A percentile compares a stretch with the other conserved stretches of the same genome.
Evolutionary conservation across 352 stramenopile species (phyloP).

Genomic region (Peronospora belbahrii): DNA sequence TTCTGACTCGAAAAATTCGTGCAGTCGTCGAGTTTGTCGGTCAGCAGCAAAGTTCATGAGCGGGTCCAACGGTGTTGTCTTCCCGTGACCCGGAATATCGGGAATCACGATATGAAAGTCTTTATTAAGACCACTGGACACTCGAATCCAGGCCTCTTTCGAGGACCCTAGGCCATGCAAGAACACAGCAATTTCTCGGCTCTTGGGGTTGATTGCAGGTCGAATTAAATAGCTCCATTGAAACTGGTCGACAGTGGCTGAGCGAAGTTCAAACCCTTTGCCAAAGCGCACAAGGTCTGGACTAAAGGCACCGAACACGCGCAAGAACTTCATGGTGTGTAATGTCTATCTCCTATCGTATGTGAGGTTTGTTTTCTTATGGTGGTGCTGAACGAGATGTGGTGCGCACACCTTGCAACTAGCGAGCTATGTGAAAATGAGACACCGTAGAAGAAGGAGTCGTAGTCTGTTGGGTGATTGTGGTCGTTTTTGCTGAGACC

Average conservation of each 20-base stretch:
- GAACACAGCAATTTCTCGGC: constrained; percentile 47
- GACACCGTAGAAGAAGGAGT: constrained; percentile 10
- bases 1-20: constrained; percentile 49
- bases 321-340: constrained; percentile 14
- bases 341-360: too few relatives aligned
- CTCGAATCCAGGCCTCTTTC: constrained; percentile 57
- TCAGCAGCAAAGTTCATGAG: constrained; percentile 40
- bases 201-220: constrained; percentile 12
- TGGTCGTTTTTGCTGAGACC: background rate
- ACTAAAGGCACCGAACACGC: constrained; percentile 14
- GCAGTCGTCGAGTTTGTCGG: constrained; percentile 40
- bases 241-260: constrained; percentile 38
- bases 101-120: constrained; percentile 49
- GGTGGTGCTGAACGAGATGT: constrained; percentile 17
- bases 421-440: constrained; percentile 3
- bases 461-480: constrained; percentile 14
- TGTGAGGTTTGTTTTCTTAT: too few relatives aligned
- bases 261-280: constrained; percentile 32
- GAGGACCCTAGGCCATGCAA: constrained; percentile 55
- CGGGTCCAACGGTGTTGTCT: constrained; percentile 39
- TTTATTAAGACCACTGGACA: constrained; percentile 34
- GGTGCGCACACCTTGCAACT: constrained; percentile 5
- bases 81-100: constrained; percentile 53
- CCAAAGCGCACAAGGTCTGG: constrained; percentile 39
- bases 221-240: constrained; percentile 61